Evolutionary conservation across 129 eudicot genomes (phyloP).

Genomic region (Escallonia herrerae): DNA sequence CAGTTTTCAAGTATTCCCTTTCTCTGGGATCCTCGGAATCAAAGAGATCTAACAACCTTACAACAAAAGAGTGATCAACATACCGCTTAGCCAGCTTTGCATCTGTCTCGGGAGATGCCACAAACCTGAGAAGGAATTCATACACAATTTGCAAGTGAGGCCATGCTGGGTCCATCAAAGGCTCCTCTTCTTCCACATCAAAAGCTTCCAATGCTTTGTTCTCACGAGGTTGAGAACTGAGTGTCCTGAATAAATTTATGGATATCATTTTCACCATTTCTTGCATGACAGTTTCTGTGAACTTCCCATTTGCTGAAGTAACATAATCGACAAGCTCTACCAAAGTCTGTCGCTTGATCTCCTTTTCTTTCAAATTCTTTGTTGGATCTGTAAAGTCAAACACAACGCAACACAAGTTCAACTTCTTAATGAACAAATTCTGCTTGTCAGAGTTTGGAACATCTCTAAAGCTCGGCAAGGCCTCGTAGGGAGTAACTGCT

Average conservation of each 20-base stretch:
- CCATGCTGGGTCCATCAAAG: constrained; percentile 76
- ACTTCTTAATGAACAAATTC: constrained; percentile 19
- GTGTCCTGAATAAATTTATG: constrained; percentile 42
- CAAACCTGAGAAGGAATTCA: constrained; percentile 66
- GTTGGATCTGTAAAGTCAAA: constrained; percentile 34
- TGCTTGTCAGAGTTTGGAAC: constrained; percentile 26
- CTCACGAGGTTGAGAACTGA: constrained; percentile 65
- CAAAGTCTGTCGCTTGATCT: constrained; percentile 59
- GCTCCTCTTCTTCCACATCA: constrained; percentile 78
- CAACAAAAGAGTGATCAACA: constrained; percentile 52
- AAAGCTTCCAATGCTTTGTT: constrained; percentile 56
- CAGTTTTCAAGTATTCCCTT: constrained; percentile 61
- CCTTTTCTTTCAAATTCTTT: constrained; percentile 53
- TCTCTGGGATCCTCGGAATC: constrained; percentile 79
- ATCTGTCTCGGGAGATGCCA: constrained; percentile 72
- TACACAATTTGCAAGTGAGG: constrained; percentile 70
- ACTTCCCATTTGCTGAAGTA: constrained; percentile 55
- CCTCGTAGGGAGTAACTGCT: constrained; percentile 10
- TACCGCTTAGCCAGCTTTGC: constrained; percentile 73
- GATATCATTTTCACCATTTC: constrained; percentile 69
- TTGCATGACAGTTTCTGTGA: constrained; percentile 56
- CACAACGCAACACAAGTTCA: constrained; percentile 21
- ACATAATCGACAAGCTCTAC: constrained; percentile 65
- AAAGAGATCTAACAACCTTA: constrained; percentile 56
- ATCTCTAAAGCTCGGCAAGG: constrained; percentile 30